phyloP scores from a whole-genome alignment of 2,329 filamentous ascomycete species.

The Eurotiales sp. region DNA sequence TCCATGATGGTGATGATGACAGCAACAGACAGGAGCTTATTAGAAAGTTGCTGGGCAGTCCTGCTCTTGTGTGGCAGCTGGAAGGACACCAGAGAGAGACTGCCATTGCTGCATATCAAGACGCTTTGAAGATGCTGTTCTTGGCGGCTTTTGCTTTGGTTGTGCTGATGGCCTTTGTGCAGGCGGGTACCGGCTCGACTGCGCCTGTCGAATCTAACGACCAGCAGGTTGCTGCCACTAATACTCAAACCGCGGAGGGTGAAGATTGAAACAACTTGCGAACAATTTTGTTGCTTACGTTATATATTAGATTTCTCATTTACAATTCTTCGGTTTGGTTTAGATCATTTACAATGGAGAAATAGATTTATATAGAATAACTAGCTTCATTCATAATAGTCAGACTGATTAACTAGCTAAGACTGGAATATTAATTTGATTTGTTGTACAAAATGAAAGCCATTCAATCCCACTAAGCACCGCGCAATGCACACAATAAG shows the following conservation, averaged over 20 bases:
- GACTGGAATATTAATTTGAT: background rate
- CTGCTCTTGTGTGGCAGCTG: constrained; percentile 51
- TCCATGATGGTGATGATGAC: constrained; percentile 28
- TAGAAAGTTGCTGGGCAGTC: constrained; percentile 56
- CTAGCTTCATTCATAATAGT: background rate
- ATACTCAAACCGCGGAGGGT: background rate
- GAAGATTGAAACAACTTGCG: background rate
- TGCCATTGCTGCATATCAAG: constrained; percentile 53
- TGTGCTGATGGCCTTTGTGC: constrained; percentile 48
- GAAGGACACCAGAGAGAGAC: constrained; percentile 48
- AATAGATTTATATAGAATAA: background rate
- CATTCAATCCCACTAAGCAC: no score
- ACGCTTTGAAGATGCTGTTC: constrained; percentile 53
- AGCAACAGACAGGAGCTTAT: constrained; percentile 45
- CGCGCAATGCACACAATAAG: no score
- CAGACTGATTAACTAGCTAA: background rate
- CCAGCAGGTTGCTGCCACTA: no score
- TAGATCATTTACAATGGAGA: no score
- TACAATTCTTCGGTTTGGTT: no score
- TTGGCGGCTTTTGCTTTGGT: constrained; percentile 50
- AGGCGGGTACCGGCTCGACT: constrained; percentile 58
- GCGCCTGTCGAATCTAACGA: constrained; percentile 21
- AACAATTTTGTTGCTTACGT: no score
- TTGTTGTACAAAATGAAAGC: no score
- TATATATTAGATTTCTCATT: no score